Conservation (phyloP, 73 alveolate genomes). For the Paramecium bursaria region DNA sequence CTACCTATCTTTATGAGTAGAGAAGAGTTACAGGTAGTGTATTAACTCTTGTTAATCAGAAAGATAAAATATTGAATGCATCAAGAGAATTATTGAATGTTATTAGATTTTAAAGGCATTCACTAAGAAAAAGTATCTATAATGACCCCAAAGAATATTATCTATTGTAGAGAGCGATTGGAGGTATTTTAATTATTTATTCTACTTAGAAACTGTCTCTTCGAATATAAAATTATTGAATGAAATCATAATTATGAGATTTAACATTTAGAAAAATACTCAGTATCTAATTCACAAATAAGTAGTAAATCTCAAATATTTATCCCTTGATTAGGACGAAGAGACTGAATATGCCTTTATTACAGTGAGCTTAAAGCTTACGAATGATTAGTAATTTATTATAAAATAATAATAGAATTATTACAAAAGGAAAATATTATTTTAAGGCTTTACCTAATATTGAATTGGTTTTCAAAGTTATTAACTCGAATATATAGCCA, state of each 20-base stretch:
- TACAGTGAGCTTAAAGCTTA: not conserved
- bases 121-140: not conserved
- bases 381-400: constrained; percentile 18
- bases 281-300: constrained; percentile 23
- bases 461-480: constrained; percentile 7
- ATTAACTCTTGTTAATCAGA: not conserved
- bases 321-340: constrained; percentile 12
- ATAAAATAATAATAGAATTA: not conserved
- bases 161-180: not conserved
- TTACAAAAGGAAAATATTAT: not conserved
- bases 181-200: constrained; percentile 8
- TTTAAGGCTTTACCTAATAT: constrained; percentile 1
- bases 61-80: constrained; percentile 25
- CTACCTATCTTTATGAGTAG: constrained; percentile 41
- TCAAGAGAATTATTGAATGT: constrained; percentile 44
- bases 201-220: constrained; percentile 12
- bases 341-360: not conserved
- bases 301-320: constrained; percentile 25
- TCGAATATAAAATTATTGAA: constrained; percentile 9
- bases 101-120: not conserved
- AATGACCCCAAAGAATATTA: not conserved
- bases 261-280: not conserved
- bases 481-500: not conserved
- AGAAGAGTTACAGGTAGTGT: not conserved
- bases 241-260: not conserved